Base-by-base conservation (phyloP, 129 eudicot genomes). In the Flaveria bidentis region DNA sequence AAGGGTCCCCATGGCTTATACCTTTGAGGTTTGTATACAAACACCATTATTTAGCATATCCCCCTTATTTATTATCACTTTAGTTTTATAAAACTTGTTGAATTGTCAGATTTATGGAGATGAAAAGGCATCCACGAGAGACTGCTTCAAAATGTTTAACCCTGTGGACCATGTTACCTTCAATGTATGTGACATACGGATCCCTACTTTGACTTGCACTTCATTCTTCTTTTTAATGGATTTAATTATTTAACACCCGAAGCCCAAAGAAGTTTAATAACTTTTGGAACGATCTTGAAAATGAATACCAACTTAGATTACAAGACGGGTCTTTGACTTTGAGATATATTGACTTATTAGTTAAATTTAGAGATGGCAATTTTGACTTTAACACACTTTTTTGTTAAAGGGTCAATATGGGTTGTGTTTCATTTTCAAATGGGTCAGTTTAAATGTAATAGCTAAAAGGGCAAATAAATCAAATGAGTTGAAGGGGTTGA, bases 81-180 rank as follows among this genome's bases (percentile, higher is more conserved):
- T 17, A 45, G 11, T 64, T 28, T 75, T 6, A 68, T 78, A 14
- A 82, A 47, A 20, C n/a, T 55, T n/a, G 49, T 73, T 17, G 18
- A 44, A 36, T 80, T 82, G 76, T 72, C 88, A 93, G 98, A 91
- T 93, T 30, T 93, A 88, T 78, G 98, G 98, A 84, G 96, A 93
- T 71, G 76, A 45, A 72, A 88, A 87, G 50, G 97, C 93, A 44
- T 85, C 98, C 72, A 61, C 88, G 61, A 93, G 82, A 79, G 98
- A 93, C 69, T 93, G 98, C 81, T 93, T 93, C 65, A 91, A 82
- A 85, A 93, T 91, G 98, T 93, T 93, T 84, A 93, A 93, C 79
- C 98, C 98, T 36, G 81, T 83, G 64, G 98, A 93, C 78, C 83
- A 82, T 86, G 44, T 85, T 76, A 85, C 91, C 80, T 94, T 88